These are phyloP conservation scores for Malassezia vespertilionis DNA, from an alignment of 1,284 basidiomycete species.

Conservation along the genomic window DNA sequence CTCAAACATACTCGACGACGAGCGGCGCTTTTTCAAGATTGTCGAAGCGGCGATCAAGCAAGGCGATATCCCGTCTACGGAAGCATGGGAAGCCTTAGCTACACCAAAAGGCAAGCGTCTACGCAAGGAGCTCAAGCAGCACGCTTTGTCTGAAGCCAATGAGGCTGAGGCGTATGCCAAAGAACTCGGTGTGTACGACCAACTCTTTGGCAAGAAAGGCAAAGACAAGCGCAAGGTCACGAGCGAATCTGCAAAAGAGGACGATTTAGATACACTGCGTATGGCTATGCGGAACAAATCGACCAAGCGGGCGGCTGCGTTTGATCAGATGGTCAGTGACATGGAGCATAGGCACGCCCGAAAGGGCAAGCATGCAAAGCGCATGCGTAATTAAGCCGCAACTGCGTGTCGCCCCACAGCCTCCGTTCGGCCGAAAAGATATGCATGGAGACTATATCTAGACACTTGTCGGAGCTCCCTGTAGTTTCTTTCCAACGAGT, in stretches of 20 bases:
- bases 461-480: too few species aligned
- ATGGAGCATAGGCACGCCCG: constrained; percentile 25
- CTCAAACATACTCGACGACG: constrained; percentile 34
- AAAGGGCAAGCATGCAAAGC: not conserved
- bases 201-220: constrained; percentile 30
- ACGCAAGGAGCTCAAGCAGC: constrained; percentile 23
- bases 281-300: constrained; percentile 30
- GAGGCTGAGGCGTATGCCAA: constrained; percentile 37
- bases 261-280: constrained; percentile 21
- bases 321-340: constrained; percentile 35
- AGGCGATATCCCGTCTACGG: constrained; percentile 22
- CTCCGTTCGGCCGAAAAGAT: too few species aligned
- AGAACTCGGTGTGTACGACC: constrained; percentile 44
- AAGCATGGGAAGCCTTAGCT: constrained; percentile 18
- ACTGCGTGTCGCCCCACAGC: too few species aligned
- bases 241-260: constrained; percentile 20
- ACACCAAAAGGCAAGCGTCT: constrained; percentile 21
- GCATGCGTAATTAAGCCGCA: not conserved
- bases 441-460: too few species aligned
- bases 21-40: constrained; percentile 28
- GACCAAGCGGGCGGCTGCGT: constrained; percentile 21
- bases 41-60: constrained; percentile 27
- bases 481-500: too few species aligned
- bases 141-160: constrained; percentile 27
- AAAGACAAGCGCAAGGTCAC: not conserved